Percentiles rank a stretch among this genome's conserved stretches.
phyloP scores from a whole-genome alignment of 129 eudicot species.

The Apium graveolens region DNA sequence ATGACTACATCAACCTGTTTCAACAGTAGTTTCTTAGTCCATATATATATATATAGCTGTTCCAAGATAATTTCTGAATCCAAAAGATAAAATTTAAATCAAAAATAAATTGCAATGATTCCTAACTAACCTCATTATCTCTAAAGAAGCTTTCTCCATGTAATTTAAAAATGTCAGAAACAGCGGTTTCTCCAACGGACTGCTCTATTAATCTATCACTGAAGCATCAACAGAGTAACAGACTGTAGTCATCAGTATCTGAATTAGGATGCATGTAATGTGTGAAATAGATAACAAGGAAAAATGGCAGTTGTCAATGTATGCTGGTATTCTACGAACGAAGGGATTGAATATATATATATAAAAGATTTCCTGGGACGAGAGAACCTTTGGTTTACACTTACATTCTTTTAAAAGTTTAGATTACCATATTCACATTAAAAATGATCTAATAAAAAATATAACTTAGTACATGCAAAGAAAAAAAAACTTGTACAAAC shows the following conservation, averaged over 20 bases:
- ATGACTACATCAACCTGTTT: not conserved
- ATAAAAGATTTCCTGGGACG: not conserved
- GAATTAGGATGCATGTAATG: not conserved
- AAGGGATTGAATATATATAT: not conserved
- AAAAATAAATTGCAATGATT: not conserved
- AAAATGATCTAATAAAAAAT: not conserved
- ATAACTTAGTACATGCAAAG: not conserved
- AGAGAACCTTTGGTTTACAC: not conserved
- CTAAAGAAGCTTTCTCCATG: slow-evolving; percentile 84
- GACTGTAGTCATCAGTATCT: not conserved
- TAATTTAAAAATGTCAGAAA: slow-evolving; percentile 79
- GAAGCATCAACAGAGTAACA: slow-evolving; percentile 21
- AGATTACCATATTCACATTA: not conserved
- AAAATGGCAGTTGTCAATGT: not conserved
- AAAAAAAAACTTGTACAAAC: slow-evolving; percentile 27
- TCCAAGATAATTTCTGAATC: not conserved
- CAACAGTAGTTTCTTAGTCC: not conserved
- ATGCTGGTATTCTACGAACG: not conserved
- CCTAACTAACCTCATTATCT: slow-evolving; percentile 61
- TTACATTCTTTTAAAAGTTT: not conserved
- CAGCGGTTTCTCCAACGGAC: slow-evolving; percentile 57
- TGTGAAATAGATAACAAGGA: not conserved
- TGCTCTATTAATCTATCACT: slow-evolving; percentile 80
- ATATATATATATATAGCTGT: not conserved
- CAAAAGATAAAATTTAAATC: not conserved